Evolutionary conservation across 768 basidiomycete genomes (phyloP).

Genomic region (Suillus sp.): DNA sequence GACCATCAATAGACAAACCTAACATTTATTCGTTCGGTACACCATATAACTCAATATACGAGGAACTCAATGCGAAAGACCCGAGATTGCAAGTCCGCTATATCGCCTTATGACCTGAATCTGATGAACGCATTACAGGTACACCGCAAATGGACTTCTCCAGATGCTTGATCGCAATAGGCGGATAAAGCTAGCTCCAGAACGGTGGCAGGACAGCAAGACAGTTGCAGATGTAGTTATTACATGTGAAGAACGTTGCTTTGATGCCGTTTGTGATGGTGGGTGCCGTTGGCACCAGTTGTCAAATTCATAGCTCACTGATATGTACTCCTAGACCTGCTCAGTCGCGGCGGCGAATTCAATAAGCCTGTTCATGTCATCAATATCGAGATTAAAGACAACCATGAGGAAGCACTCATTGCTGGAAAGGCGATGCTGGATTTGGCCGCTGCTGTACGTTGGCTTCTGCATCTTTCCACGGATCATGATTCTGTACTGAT

Average conservation of each 20-base stretch:
- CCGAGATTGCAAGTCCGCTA: constrained; percentile 65
- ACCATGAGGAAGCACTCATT: constrained; percentile 96
- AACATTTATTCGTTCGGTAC: constrained; percentile 98
- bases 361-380: constrained; percentile 95
- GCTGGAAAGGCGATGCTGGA: constrained; percentile 96
- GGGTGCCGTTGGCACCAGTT: constrained; percentile 26
- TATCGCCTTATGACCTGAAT: constrained; percentile 10
- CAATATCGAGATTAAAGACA: constrained; percentile 98
- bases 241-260: constrained; percentile 98
- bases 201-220: constrained; percentile 94
- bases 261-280: constrained; percentile 99
- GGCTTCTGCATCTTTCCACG: constrained; percentile 3
- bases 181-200: constrained; percentile 87
- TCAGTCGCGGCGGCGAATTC: constrained; percentile 85
- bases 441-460: constrained; percentile 81
- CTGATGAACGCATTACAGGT: constrained; percentile 49
- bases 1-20: constrained; percentile 94
- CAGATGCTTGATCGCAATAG: constrained; percentile 97
- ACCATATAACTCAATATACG: constrained; percentile 93
- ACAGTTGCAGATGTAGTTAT: constrained; percentile 95
- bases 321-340: constrained; percentile 58
- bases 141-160: constrained; percentile 89
- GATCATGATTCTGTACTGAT: neutral
- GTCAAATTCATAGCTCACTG: constrained; percentile 17
- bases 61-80: constrained; percentile 86